Base-by-base conservation (phyloP, 352 stramenopile genomes). In the Phytophthora foliorum region DNA sequence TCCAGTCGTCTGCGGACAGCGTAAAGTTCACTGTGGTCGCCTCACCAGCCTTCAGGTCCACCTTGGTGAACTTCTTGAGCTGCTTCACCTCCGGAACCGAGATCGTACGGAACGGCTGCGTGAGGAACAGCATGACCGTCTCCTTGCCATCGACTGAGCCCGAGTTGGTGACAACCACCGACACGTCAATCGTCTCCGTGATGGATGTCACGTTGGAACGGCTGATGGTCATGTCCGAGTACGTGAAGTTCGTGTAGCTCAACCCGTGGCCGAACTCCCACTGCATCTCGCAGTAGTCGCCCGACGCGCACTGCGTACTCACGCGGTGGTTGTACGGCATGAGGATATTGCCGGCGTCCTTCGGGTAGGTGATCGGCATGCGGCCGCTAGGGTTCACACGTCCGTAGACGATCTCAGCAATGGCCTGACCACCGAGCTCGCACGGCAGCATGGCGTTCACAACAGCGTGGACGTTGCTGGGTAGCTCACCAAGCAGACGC, bases 391-490 rank as follows among this genome's bases (percentile, higher is more conserved):
- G 88, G 67, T 94, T 95, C 24, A 90, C 76, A n/a, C 74, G 59
- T 17, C 90, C 90, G 57, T 89, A 91, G 16, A 97, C 60, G 46
- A 97, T 88, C 66, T 96, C 86, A 9, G 89, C 86, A n/a, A 97
- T 84, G 9, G 88, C 89, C 61, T 92, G 80, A 0, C 90, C 90
- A 42, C 90, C 89, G 6, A 83, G 62, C 32, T 92, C 84, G 6
- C 90, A 87, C 9, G 87, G 87, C 7, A 97, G 72, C 69, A 93
- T 87, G 4, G 77, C 88, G 49, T 94, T 70, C n/a, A 97, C 67
- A 11, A 97, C 81, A 42, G 84, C 90, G 54, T 92, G 73, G 10
- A 89, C 90, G 27, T 69, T 65, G 11, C 72, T 77, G 0, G 80
- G 59, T 8, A 91, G 58, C 10, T 77, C 81, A 8, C 66, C 69